Evolutionary conservation across 129 eudicot genomes (phyloP), one percentile per base, ranked within the genome.

Genomic region (Heracleum sosnowskyi): DNA sequence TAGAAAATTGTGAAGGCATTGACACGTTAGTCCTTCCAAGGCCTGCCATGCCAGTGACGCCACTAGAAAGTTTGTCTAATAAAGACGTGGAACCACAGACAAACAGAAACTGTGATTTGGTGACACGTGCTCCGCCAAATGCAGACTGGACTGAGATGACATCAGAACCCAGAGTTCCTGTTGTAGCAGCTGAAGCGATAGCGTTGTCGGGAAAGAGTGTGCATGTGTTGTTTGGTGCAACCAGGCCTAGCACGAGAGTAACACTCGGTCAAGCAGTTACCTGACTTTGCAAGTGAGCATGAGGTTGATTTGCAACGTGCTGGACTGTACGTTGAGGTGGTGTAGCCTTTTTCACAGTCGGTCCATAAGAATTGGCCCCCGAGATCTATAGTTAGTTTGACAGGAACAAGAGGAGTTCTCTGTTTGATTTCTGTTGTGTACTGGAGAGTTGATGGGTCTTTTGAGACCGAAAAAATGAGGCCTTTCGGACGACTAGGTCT

Each of bases 381-480:
- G 26, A 51, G n/a, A 20, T 51, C 60, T 18, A 51, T 26, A 0
- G 60, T 6, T 20, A 51, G 26, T 20, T 51, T 51, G 1, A 51
- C 60, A 4, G 60, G 60, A 18, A 51, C 60, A 18, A 51, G 57
- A 49, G 57, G 60, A 5, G 60, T 51, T 51, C 26, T 51, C 20
- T 51, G 60, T 20, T 51, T 22, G 60, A 51, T 80, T 1, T 46
- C 36, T 34, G 85, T 81, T 0, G 74, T 31, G 73, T 87, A 81
- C 76, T 81, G 86, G 69, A 40, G 60, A 9, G 90, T 81, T 26
- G 82, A 24, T 5, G 83, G 60, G 6, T 51, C 60, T 17, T 22
- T 51, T 0, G 60, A 18, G 26, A 51, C 24, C 1, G n/a, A 9
- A 18, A 51, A 24, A 5, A 49, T 3, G 57, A 49, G 24, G 18